phyloP scores from a whole-genome alignment of 148 eudicot genomes.

The Chenopodium formosanum region DNA sequence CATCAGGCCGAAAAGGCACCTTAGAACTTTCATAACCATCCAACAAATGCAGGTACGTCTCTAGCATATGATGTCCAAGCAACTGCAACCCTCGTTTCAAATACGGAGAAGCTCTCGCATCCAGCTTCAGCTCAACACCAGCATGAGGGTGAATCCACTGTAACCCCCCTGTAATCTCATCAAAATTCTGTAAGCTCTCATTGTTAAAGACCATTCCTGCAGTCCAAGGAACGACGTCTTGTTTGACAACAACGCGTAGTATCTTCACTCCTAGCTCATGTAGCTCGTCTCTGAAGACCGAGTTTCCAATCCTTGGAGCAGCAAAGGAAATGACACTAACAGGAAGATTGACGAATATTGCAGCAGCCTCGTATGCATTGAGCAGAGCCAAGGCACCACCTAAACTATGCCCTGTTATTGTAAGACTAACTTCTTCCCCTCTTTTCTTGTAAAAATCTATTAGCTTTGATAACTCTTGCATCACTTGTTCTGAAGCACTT shows the following conservation, averaged over 20 bases:
- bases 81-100: slow-evolving; percentile 55
- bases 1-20: slow-evolving; percentile 41
- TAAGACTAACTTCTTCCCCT: slow-evolving; percentile 67
- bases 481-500: slow-evolving; percentile 67
- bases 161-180: slow-evolving; percentile 51
- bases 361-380: slow-evolving; percentile 64
- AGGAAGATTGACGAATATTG: slow-evolving; percentile 39
- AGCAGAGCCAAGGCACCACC: slow-evolving; percentile 72
- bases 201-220: slow-evolving; percentile 56
- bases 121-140: slow-evolving; percentile 62
- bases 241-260: slow-evolving; percentile 51
- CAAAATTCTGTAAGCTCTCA: slow-evolving; percentile 54
- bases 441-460: slow-evolving; percentile 32
- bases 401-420: slow-evolving; percentile 84
- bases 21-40: slow-evolving; percentile 49
- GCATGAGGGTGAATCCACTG: slow-evolving; percentile 76
- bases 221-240: slow-evolving; percentile 67
- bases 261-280: slow-evolving; percentile 56
- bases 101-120: slow-evolving; percentile 54
- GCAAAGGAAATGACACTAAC: slow-evolving; percentile 66
- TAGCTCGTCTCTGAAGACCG: slow-evolving; percentile 58
- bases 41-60: slow-evolving; percentile 63
- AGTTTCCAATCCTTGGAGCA: slow-evolving; percentile 76
- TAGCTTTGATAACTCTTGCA: slow-evolving; percentile 45
- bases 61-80: slow-evolving; percentile 61